Evolutionary conservation across 228 moss, liverwort and hornwort genomes (phyloP).

Genomic region (Sphagnum magellanicum): DNA sequence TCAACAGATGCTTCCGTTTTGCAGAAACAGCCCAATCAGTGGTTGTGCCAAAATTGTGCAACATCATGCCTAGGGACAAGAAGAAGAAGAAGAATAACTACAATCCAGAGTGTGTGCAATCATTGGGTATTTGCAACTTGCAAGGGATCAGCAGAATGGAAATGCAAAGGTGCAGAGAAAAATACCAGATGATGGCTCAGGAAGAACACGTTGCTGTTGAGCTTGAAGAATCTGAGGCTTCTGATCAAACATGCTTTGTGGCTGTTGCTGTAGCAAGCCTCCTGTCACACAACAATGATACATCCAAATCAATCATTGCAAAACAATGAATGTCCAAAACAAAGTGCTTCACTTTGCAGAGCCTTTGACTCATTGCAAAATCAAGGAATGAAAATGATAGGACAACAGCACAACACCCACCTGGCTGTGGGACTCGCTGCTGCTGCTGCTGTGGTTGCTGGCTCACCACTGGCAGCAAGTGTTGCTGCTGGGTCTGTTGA

Average conservation of each 20-base stretch:
- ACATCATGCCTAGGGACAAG: too few relatives aligned
- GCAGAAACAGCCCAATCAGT: constrained; percentile 6
- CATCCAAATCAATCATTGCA: too few relatives aligned
- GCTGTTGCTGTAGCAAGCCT: constrained; percentile 9
- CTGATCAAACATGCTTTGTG: constrained; percentile 8
- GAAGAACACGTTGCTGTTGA: constrained; percentile 20
- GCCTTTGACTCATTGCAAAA: too few relatives aligned
- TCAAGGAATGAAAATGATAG: too few relatives aligned
- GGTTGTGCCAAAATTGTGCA: background rate
- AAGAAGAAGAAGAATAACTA: background rate
- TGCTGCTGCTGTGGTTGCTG: constrained; percentile 13
- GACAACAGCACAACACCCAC: constrained; percentile 1
- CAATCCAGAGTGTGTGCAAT: too few relatives aligned
- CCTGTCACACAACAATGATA: background rate
- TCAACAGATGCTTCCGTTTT: constrained; percentile 71
- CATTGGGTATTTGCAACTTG: too few relatives aligned
- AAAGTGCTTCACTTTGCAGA: too few relatives aligned
- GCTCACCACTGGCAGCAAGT: constrained; percentile 21
- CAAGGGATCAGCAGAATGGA: too few relatives aligned
- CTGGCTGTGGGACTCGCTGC: constrained; percentile 37
- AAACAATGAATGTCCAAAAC: too few relatives aligned
- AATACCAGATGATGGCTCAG: constrained; percentile 45
- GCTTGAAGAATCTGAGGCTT: background rate
- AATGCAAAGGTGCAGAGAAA: too few relatives aligned
- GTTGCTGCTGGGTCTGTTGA: constrained; percentile 28